Base-by-base conservation (phyloP, 176 grass and related monocot genomes). In the Oryza punctata region DNA sequence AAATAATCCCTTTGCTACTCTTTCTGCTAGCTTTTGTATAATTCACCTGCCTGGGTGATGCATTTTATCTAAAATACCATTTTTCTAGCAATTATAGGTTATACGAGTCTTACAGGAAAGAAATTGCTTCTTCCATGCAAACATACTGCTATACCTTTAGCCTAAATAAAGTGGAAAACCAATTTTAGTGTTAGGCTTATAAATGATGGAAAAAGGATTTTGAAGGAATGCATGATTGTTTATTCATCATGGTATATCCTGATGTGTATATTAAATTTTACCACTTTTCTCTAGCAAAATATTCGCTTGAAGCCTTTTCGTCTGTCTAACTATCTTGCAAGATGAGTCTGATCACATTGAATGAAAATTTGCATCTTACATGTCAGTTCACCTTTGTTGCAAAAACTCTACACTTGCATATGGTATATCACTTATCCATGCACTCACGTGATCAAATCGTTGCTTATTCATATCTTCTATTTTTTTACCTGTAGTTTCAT, bases 351-450 rank as follows among this genome's bases (percentile, higher is more conserved):
- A 33, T 45, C 38, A 18, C 5, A 7, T 70, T 7, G 1, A 24
- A 2, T 70, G 70, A 38, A 47, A 85, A 19, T 78, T 25, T 78
- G 49, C 26, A 71, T 71, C 52, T 70, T 46, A 70, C 41, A 25
- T 70, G 15, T 26, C 81, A 67, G 38, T 40, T 63, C 61, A 44
- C 9, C 70, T 67, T 73, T 7, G 2, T 69, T 29, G 60, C 26
- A 41, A 29, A 38, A 33, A 54, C 12, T 25, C 43, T 25, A 67
- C 25, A 15, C 13, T 65, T 3, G 18, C 44, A 43, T 40, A 43
- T 77, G 49, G 60, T 77, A 16, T 50, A 50, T 50, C 47, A 50
- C 66, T 77, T 19, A 86, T 83, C 80, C 54, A 65, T 73, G n/a
- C 32, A 47, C 23, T 65, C 66, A 63, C 47, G 63, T 78, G 45